Evolutionary conservation across 805 yeast species (phyloP), one percentile per base, ranked within the genome.

Genomic region (Scheffersomyces stipitis): DNA sequence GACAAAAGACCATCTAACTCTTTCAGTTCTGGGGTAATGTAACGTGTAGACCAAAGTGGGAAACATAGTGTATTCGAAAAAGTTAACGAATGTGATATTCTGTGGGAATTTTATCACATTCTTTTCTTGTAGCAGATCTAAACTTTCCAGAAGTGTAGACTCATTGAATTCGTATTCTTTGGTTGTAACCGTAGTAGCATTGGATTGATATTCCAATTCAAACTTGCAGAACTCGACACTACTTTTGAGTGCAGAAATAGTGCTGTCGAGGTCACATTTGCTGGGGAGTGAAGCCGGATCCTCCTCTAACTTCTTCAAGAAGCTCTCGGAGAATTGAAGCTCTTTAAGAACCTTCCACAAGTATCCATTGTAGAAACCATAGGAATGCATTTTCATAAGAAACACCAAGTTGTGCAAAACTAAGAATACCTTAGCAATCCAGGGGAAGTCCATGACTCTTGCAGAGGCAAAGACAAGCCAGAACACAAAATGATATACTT

Each of bases 311-410:
- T 69, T 69, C 14, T 69, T 64, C 29, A 79, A 48, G 32, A 71
- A 71, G 3, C 42, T 51, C 37, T 63, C 63, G 0, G 86, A 76
- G 40, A 68, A 73, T 3, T 67, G 49, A 30, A 83, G 62, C 52
- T 86, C 91, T 12, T 66, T 60, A 15, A 58, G 51, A 30, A 83
- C 76, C 23, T 58, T 64, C 89, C 95, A 86, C 41, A 93, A 64
- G 56, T 91, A 88, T 0, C 98, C 99, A 54, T 90, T 90, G 65
- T 81, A 93, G 53, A 86, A 89, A 2, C 87, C 87, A 57, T 82
- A 93, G 2, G 98, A 89, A 59, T 93, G 98, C 80, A 84, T 83
- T 58, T 93, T 93, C 99, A 93, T 93, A 49, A 95, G 57, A 46
- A 89, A 68, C 2, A 93, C 98, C 33, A 88, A 68, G 8, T 89